phyloP scores from a whole-genome alignment of 305 asterid species.

The Fraxinus nigra region DNA sequence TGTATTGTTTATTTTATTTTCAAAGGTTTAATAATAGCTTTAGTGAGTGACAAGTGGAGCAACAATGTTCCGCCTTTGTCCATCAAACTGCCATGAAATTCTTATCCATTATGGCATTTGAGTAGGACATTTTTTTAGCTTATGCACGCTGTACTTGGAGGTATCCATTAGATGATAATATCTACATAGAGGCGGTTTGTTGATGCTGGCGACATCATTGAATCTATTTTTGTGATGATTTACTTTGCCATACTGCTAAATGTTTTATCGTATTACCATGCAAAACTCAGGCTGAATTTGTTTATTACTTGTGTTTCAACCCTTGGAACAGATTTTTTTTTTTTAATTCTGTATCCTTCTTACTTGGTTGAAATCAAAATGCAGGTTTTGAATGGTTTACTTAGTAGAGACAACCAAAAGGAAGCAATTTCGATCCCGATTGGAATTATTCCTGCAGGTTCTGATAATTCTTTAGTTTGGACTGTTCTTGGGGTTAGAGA shows the following conservation, averaged over 20 bases:
- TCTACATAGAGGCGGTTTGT: background rate
- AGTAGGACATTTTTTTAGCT: background rate
- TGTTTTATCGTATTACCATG: background rate
- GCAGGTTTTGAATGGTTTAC: slow-evolving; percentile 94
- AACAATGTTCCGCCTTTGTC: background rate
- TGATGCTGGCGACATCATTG: background rate
- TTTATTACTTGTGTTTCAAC: background rate
- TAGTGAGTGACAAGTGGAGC: background rate
- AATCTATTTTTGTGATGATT: background rate
- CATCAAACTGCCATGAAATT: background rate
- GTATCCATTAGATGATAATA: background rate
- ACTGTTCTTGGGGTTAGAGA: slow-evolving; percentile 96
- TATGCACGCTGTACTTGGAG: background rate
- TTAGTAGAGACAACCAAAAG: slow-evolving; percentile 84
- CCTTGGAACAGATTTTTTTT: slow-evolving; percentile 8
- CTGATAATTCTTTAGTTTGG: slow-evolving; percentile 95
- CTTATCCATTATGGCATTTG: background rate
- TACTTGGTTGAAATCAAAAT: slow-evolving; percentile 14
- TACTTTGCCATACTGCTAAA: background rate
- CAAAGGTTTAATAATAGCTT: background rate
- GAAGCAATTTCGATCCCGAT: slow-evolving; percentile 96
- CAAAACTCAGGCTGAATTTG: background rate
- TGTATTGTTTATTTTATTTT: background rate
- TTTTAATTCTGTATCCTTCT: slow-evolving; percentile 10
- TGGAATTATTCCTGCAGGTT: slow-evolving; percentile 96